phyloP scores from a whole-genome alignment of 495 filamentous ascomycete genomes.

The Trypethelium eluteriae region DNA sequence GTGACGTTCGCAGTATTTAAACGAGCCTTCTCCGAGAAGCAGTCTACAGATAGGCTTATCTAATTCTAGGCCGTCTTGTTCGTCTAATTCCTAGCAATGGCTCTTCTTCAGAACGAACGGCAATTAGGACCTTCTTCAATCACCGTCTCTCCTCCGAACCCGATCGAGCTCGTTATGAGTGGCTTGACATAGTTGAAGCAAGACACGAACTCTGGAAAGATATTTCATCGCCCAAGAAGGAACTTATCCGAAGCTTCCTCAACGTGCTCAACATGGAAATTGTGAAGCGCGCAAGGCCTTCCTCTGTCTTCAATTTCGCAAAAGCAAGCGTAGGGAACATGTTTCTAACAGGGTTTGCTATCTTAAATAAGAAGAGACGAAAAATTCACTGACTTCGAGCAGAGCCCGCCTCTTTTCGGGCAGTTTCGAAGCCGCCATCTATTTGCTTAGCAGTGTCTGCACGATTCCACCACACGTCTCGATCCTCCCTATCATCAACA shows the following conservation, averaged over 20 bases:
- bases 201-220: slow-evolving; percentile 64
- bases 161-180: slow-evolving; percentile 54
- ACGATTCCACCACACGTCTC: slow-evolving; percentile 63
- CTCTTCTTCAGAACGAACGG: slow-evolving; percentile 54
- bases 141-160: slow-evolving; percentile 61
- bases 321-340: slow-evolving; percentile 87
- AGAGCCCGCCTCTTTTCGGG: slow-evolving; percentile 37
- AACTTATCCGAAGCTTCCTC: slow-evolving; percentile 85
- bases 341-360: slow-evolving; percentile 78
- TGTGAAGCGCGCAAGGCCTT: slow-evolving; percentile 70
- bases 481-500: slow-evolving; percentile 85
- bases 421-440: slow-evolving; percentile 37
- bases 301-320: slow-evolving; percentile 79
- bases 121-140: slow-evolving; percentile 78
- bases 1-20: slow-evolving; percentile 75
- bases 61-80: slow-evolving; percentile 53
- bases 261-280: slow-evolving; percentile 85
- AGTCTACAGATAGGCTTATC: not conserved
- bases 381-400: not conserved
- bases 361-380: slow-evolving; percentile 49
- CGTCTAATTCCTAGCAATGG: slow-evolving; percentile 66
- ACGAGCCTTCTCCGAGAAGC: not conserved
- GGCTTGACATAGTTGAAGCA: slow-evolving; percentile 83
- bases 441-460: slow-evolving; percentile 59
- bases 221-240: slow-evolving; percentile 76